Base-by-base conservation (phyloP, 2,329 filamentous ascomycete genomes). In the Dichotomopilus funicola region DNA sequence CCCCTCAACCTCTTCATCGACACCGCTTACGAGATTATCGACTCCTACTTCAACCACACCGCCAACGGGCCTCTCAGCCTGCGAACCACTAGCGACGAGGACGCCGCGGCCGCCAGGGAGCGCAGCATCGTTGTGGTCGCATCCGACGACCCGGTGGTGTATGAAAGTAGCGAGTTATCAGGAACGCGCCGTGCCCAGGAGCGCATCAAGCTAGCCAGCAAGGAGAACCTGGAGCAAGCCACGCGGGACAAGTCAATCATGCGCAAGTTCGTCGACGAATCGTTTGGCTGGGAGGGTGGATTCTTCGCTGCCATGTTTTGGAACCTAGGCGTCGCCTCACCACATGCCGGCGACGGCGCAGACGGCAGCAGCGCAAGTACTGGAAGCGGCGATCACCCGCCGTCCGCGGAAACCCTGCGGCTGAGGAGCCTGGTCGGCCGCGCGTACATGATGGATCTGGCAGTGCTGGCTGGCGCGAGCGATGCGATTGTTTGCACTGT, bases 221-320 rank as follows among this genome's bases (percentile, higher is more conserved):
- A 88, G 66, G 68, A 74, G 34, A 71, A 73, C 27, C 68, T 73
- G 38, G 64, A 74, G 64, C 47, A 45, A 33, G 50, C n/a, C 34
- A 46, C 45, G 13, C 51, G 46, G 49, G 72, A 81, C 58, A 71
- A 71, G 31, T 71, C 73, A 9, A 73, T 78, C 6, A 81, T 87
- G 66, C 78, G 79, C 61, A 82, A 80, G 63, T 89, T 88, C 67
- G 78, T 88, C 38, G 88, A 91, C 57, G 86, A 91, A 66, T 81
- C 85, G 1, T 84, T 89, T 42, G 90, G 89, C 35, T 95, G 89
- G 89, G 89, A 95, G 68, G 89, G 90, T 13, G 90, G 90, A 1
- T 95, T 95, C 75, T 95, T 87, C 71, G 79, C 81, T 11, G 80
- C 83, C 64, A 85, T 94, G 71, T 95, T 95, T 71, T 91, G 87